Evolutionary conservation across 805 yeast genomes (phyloP).

Genomic region (Saturnispora besseyi): DNA sequence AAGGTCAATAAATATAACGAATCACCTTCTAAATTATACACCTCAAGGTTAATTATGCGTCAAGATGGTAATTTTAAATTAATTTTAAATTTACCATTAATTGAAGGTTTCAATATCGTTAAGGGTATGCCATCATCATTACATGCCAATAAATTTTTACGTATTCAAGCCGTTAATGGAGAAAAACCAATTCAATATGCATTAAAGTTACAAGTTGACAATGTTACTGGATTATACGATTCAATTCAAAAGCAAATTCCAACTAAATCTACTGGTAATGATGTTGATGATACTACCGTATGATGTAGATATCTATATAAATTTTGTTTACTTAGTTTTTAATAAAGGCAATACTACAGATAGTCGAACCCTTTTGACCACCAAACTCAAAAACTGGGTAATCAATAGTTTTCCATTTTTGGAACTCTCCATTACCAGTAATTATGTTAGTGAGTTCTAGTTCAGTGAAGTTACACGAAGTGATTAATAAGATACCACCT

Average conservation of each 20-base stretch:
- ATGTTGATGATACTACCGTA: neutral
- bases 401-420: constrained; percentile 54
- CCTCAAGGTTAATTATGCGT: constrained; percentile 78
- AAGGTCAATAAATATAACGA: constrained; percentile 49
- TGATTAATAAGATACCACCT: constrained; percentile 61
- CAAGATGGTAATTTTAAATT: constrained; percentile 79
- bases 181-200: constrained; percentile 77
- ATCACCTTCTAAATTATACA: constrained; percentile 27
- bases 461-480: constrained; percentile 92
- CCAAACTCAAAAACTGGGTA: constrained; percentile 87
- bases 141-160: constrained; percentile 71
- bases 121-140: constrained; percentile 85
- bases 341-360: constrained; percentile 76
- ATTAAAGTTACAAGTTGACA: constrained; percentile 54
- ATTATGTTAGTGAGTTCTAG: constrained; percentile 55
- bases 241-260: constrained; percentile 33
- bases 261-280: constrained; percentile 1
- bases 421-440: constrained; percentile 33
- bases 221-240: constrained; percentile 50
- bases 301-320: neutral
- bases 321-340: constrained; percentile 18
- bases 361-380: constrained; percentile 80
- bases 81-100: constrained; percentile 65
- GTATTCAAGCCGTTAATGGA: constrained; percentile 59
- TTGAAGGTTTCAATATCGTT: constrained; percentile 49